Percentiles rank a stretch among this genome's conserved stretches.
Evolutionary conservation across 2,329 filamentous ascomycete genomes (phyloP).

Genomic region (Fusarium sulawesiense): DNA sequence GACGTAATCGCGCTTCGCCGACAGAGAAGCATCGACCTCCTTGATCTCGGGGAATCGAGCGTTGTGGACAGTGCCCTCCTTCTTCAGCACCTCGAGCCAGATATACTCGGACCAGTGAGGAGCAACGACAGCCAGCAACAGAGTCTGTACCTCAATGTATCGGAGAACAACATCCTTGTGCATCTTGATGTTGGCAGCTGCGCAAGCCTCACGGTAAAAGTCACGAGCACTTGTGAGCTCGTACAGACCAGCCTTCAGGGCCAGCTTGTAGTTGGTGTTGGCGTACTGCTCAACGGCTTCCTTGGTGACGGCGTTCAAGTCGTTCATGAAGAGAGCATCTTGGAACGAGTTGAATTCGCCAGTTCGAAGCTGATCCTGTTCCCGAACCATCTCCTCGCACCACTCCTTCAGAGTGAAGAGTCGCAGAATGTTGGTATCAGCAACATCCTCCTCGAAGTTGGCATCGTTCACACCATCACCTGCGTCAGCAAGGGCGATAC

Average conservation of each 20-base stretch:
- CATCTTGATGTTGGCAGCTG: conserved; percentile 83
- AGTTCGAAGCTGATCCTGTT: conserved; percentile 76
- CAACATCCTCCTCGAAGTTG: conserved; percentile 96
- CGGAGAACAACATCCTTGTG: conserved; percentile 81
- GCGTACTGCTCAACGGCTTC: conserved; percentile 84
- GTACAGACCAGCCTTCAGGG: conserved; percentile 88
- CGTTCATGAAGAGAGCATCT: conserved; percentile 91
- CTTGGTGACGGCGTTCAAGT: conserved; percentile 85
- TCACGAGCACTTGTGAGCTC: conserved; percentile 91
- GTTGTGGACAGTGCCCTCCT: conserved; percentile 79
- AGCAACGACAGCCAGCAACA: conserved; percentile 84
- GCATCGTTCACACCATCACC: conserved; percentile 95
- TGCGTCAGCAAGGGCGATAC: conserved; percentile 92
- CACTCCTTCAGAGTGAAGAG: conserved; percentile 86
- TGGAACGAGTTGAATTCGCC: conserved; percentile 81
- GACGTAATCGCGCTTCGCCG: conserved; percentile 85
- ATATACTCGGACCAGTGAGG: conserved; percentile 96
- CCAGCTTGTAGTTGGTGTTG: conserved; percentile 79
- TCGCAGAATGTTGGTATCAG: conserved; percentile 89
- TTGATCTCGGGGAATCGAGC: conserved; percentile 70
- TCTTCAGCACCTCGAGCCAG: conserved; percentile 90
- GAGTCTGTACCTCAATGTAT: conserved; percentile 88
- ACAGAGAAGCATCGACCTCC: conserved; percentile 72
- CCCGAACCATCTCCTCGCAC: conserved; percentile 86
- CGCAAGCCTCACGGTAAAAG: conserved; percentile 87